Percentiles rank a stretch among this genome's conserved stretches.
These are phyloP conservation scores for Fistulinella prunicolor DNA, from an alignment of 768 basidiomycete genomes.

Conservation along the genomic window DNA sequence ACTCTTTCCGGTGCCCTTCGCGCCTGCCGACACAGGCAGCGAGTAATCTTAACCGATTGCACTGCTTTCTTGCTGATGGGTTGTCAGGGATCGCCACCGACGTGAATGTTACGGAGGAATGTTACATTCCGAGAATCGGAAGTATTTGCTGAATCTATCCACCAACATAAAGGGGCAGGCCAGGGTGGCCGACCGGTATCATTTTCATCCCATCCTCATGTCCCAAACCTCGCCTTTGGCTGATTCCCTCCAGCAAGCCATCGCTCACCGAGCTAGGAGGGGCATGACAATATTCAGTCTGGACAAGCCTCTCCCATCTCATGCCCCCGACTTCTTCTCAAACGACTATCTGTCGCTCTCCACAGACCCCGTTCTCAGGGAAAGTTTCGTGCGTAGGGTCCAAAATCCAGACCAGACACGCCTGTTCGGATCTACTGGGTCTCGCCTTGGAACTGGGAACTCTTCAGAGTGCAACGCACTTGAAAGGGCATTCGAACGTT, in stretches of 20 bases:
- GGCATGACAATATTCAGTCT: slow-evolving; percentile 13
- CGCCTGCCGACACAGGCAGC: too few relatives aligned
- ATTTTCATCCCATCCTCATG: slow-evolving; percentile 4
- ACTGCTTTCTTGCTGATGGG: too few relatives aligned
- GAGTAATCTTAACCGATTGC: too few relatives aligned
- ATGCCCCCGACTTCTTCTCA: slow-evolving; percentile 39
- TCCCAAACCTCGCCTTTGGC: slow-evolving; percentile 7
- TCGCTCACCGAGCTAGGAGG: slow-evolving; percentile 2
- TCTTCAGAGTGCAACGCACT: slow-evolving; percentile 12
- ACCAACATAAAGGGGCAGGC: too few relatives aligned
- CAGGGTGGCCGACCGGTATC: too few relatives aligned
- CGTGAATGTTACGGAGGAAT: too few relatives aligned
- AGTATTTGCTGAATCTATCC: too few relatives aligned
- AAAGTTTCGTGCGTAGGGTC: slow-evolving; percentile 31
- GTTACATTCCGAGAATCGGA: too few relatives aligned
- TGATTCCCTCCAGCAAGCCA: slow-evolving; percentile 14
- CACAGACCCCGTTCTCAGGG: slow-evolving; percentile 29
- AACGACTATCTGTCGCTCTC: slow-evolving; percentile 53
- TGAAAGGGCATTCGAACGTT: slow-evolving; percentile 8
- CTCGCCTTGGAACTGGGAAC: slow-evolving; percentile 47
- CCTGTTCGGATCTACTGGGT: slow-evolving; percentile 49
- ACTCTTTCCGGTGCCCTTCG: too few relatives aligned
- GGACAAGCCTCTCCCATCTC: slow-evolving; percentile 17
- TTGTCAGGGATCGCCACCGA: too few relatives aligned
- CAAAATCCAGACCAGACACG: slow-evolving; percentile 15